A percentile compares a stretch with the other conserved stretches of the same genome.
Evolutionary conservation across 1,139 yeast species (phyloP).

Genomic region (Pichia sp.): DNA sequence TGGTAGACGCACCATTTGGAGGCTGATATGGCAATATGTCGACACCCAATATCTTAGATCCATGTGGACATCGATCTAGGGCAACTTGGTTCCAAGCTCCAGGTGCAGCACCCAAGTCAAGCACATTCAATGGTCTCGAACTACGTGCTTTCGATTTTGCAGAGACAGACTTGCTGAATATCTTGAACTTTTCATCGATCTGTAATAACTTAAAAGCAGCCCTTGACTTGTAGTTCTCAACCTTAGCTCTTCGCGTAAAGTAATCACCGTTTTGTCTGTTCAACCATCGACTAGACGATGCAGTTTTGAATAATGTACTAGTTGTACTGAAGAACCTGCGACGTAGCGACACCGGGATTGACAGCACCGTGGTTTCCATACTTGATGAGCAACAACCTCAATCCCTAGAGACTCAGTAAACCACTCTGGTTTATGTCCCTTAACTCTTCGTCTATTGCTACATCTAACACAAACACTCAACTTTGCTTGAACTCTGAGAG

Average conservation of each 20-base stretch:
- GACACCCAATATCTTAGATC: slow-evolving; percentile 75
- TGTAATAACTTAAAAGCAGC: slow-evolving; percentile 86
- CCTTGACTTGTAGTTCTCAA: slow-evolving; percentile 64
- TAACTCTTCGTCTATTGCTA: no score
- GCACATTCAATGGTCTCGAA: slow-evolving; percentile 42
- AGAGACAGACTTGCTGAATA: slow-evolving; percentile 46
- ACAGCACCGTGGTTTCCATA: not conserved
- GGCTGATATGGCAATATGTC: slow-evolving; percentile 78
- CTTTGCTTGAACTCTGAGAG: no score
- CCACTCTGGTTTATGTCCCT: no score
- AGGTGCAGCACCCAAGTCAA: slow-evolving; percentile 92
- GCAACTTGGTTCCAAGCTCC: slow-evolving; percentile 95
- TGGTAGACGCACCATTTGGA: slow-evolving; percentile 70
- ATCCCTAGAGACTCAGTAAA: no score
- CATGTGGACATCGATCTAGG: slow-evolving; percentile 49
- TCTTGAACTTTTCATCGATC: slow-evolving; percentile 56
- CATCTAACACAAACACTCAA: no score
- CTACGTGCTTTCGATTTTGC: not conserved
- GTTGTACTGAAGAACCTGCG: slow-evolving; percentile 5
- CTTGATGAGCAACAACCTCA: no score
- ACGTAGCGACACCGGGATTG: not conserved
- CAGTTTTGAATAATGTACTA: slow-evolving; percentile 19
- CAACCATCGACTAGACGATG: slow-evolving; percentile 72
- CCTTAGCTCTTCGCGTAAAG: slow-evolving; percentile 63
- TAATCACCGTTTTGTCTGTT: slow-evolving; percentile 62